Conservation (phyloP, 2,329 filamentous ascomycete species). For the Neophaeococcomyces mojaviensis region DNA sequence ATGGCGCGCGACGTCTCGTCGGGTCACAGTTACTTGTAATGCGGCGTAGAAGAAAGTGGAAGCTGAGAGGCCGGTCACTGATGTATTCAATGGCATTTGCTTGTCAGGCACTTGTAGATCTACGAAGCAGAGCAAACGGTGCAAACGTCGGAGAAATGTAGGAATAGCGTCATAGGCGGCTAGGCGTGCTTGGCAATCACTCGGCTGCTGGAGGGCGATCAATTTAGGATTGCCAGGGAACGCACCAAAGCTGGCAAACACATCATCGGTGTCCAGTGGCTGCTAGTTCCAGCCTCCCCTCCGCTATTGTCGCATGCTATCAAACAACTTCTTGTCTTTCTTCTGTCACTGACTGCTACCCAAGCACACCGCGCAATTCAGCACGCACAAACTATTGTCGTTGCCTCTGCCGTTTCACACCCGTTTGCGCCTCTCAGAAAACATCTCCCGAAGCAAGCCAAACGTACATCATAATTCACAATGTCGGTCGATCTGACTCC, state of each 20-base stretch:
- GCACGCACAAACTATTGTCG: not conserved
- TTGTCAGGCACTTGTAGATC: not conserved
- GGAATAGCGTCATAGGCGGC: not conserved
- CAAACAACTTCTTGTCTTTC: not conserved
- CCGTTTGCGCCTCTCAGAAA: not conserved
- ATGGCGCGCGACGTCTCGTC: too few relatives aligned
- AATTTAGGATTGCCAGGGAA: not conserved
- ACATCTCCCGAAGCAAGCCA: not conserved
- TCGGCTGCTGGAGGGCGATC: not conserved
- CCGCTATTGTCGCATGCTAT: slow-evolving; percentile 4
- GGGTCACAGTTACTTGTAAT: too few relatives aligned
- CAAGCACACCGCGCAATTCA: slow-evolving; percentile 17
- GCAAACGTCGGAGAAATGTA: not conserved
- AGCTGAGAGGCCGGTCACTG: too few relatives aligned
- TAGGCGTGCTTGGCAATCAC: not conserved
- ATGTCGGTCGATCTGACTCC: slow-evolving; percentile 97
- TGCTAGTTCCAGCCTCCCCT: not conserved
- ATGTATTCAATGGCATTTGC: too few relatives aligned
- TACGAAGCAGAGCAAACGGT: not conserved
- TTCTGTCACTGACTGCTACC: slow-evolving; percentile 8
- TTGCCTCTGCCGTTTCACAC: not conserved
- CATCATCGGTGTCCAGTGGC: not conserved
- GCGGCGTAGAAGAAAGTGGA: too few relatives aligned
- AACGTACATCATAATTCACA: slow-evolving; percentile 30
- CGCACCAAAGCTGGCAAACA: not conserved